Evolutionary conservation across 371 early-diverging fungal genomes (phyloP), one percentile per base, ranked within the genome.

Genomic region (Cokeromyces recurvatus): DNA sequence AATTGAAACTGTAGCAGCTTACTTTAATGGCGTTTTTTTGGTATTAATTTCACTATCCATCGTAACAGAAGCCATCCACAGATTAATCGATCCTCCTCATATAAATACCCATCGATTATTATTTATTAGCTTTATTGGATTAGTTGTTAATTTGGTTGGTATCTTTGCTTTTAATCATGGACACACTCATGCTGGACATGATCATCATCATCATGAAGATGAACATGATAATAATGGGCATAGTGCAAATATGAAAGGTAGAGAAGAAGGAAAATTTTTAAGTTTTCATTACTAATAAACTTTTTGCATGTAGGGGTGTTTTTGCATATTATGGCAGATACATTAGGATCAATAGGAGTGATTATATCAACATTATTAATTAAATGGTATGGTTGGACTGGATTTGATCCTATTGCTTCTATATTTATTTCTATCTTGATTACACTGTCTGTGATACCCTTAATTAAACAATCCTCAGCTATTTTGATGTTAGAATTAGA

Each of bases 321-420:
- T 59, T 66, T 97, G 51, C 98, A 97, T 55, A 86, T 97, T 27
- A 69, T 97, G 59, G 93, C 95, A 4, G 98, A 97, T 66, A 91
- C 96, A 1, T 75, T 97, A n/a, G 98, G 98, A 9, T 92, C 93
- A 27, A 93, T 94, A 1, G 95, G 94, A 40, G 96, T 97, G 2
- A 93, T 97, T 43, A 79, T 93, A 10, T 94, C 95, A 1, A 88
- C 94, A 0, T 59, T 95, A 19, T 57, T 94, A 32, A 92, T 97
- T 32, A 74, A 89, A 59, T 83, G 72, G 68, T 92, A 87, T 62
- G 93, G 91, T 2, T 95, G 95, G 95, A 89, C 88, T n/a, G 94
- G 95, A 29, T 85, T 93, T 43, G 97, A 97, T 65, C 95, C 97
- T 0, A 78, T 95, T 36, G 92, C 93, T 15, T 93, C 94, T 14